These are phyloP conservation scores for Aspergillus pseudoglaucus DNA, from an alignment of 2,329 filamentous ascomycete genomes.

Conservation along the genomic window DNA sequence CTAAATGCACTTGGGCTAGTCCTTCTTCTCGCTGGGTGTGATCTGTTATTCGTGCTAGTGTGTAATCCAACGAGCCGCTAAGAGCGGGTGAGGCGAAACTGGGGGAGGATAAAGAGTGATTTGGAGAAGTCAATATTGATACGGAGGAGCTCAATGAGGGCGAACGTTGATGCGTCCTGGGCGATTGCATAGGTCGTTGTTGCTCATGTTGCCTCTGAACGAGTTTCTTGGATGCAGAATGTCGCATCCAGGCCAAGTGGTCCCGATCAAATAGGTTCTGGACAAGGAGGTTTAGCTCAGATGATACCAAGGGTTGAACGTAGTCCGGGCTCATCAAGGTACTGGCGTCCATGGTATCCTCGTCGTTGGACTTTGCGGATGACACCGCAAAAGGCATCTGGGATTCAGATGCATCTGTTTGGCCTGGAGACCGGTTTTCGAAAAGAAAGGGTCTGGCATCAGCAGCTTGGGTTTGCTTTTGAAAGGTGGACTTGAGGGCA, in stretches of 20 bases:
- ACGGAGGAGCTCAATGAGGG: slow-evolving; percentile 15
- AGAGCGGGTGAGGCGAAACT: slow-evolving; percentile 19
- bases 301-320: slow-evolving; percentile 67
- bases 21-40: slow-evolving; percentile 55
- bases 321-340: slow-evolving; percentile 90
- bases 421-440: slow-evolving; percentile 30
- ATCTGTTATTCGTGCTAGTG: slow-evolving; percentile 56
- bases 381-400: slow-evolving; percentile 67
- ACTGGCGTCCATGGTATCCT: slow-evolving; percentile 85
- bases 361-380: slow-evolving; percentile 62
- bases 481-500: slow-evolving; percentile 50
- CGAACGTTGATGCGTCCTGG: slow-evolving; percentile 12
- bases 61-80: slow-evolving; percentile 43
- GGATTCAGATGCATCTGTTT: slow-evolving; percentile 19
- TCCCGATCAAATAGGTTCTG: slow-evolving; percentile 68
- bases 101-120: slow-evolving; percentile 21
- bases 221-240: slow-evolving; percentile 76
- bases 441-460: slow-evolving; percentile 64
- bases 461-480: slow-evolving; percentile 31
- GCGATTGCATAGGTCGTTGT: slow-evolving; percentile 6
- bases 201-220: slow-evolving; percentile 57
- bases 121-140: slow-evolving; percentile 20
- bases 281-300: slow-evolving; percentile 67
- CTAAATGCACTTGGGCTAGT: slow-evolving; percentile 63
- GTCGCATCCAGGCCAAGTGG: slow-evolving; percentile 72